Base-by-base conservation (phyloP, 1,284 basidiomycete species). In the Vanrija sp. region DNA sequence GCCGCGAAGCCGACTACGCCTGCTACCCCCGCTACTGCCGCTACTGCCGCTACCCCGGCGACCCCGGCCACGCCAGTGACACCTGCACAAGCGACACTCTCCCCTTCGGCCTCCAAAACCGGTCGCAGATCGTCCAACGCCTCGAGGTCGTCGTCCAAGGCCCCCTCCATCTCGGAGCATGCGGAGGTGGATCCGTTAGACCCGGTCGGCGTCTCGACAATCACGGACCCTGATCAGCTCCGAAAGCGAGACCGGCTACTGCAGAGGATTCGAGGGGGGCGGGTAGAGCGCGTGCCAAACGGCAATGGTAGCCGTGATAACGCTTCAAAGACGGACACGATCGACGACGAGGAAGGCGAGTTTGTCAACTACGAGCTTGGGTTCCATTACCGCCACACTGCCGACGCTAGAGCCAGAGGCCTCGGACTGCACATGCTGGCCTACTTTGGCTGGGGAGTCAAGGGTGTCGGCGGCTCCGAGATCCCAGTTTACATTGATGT, bases 361-460 rank as follows among this genome's bases (percentile, higher is more conserved):
- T 77, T 71, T 49, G 72, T 77, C 49, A 77, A 77, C 56, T 75
- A 70, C 52, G 72, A 74, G 38, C 61, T 76, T n/a, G 69, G 70
- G 7, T 77, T 76, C 45, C 62, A 66, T 38, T 77, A 75, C 51
- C 62, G 63, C 39, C 55, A 66, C 12, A 54, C 64, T 1, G 53
- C 62, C 39, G 59, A 57, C 26, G 65, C 64, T 6, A 15, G 23
- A 5, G 61, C 64, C 34, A 68, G 68, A 29, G 75, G 73, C 3
- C 71, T 63, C 49, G 73, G 72, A 10, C 53, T 77, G 34, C 74
- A 75, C 54, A 67, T 70, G 29, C 52, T 77, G 51, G 65, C 70
- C 5, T 74, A 71, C 60, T 72, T 77, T 60, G 75, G 75, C 9
- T 62, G 68, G 55, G 76, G 75, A 1, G 52, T 77, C n/a, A 72